These are phyloP conservation scores for Hemileia vastatrix DNA, from an alignment of 1,284 basidiomycete genomes.

Conservation along the genomic window DNA sequence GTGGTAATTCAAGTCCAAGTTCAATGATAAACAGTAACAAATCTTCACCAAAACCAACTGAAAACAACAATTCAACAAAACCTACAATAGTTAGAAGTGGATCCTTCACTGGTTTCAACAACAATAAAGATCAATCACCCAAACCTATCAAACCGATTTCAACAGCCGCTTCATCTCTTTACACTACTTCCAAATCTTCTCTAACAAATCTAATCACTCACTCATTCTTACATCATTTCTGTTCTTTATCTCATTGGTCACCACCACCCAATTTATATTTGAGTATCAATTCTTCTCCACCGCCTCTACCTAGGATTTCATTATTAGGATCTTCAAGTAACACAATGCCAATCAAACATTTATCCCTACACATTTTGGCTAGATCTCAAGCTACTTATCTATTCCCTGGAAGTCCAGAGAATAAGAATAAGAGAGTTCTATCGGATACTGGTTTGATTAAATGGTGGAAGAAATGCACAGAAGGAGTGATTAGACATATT, in stretches of 20 bases:
- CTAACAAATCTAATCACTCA: slow-evolving; percentile 62
- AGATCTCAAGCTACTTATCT: slow-evolving; percentile 83
- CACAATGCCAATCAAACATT: slow-evolving; percentile 10
- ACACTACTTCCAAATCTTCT: background rate
- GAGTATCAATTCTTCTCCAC: too few relatives aligned
- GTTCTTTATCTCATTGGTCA: slow-evolving; percentile 54
- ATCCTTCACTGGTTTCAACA: too few relatives aligned
- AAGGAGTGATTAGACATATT: background rate
- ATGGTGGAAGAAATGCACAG: slow-evolving; percentile 99
- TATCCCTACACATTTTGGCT: slow-evolving; percentile 72
- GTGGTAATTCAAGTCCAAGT: too few relatives aligned
- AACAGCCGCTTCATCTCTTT: background rate
- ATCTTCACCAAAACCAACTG: slow-evolving; percentile 47
- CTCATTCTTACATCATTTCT: slow-evolving; percentile 59
- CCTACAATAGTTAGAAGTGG: too few relatives aligned
- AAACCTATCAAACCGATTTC: too few relatives aligned
- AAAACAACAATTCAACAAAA: too few relatives aligned
- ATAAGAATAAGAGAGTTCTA: slow-evolving; percentile 61
- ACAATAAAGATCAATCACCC: too few relatives aligned
- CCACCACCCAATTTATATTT: slow-evolving; percentile 24
- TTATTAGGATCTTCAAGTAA: too few relatives aligned
- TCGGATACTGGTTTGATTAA: slow-evolving; percentile 69
- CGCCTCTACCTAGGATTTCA: too few relatives aligned
- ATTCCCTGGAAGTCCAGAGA: slow-evolving; percentile 77
- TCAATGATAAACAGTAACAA: too few relatives aligned